Conservation (phyloP, 768 basidiomycete species). For the Multifurca ochricompacta region DNA sequence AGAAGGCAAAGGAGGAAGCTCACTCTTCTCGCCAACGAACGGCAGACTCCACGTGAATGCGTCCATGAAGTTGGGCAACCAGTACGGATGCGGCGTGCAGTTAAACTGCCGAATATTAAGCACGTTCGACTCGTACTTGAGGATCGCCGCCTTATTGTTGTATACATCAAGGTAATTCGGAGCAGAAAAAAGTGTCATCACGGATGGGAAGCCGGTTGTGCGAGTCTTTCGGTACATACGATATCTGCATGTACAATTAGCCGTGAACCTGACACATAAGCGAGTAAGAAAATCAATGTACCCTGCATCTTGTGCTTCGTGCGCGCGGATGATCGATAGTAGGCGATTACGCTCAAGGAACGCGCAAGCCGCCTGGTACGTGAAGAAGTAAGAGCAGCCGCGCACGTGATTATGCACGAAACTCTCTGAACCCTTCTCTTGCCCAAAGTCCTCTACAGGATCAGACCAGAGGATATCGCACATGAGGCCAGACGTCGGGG, state of each 20-base stretch:
- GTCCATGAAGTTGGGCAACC: slow-evolving; percentile 97
- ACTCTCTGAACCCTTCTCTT: slow-evolving; percentile 83
- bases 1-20: slow-evolving; percentile 26
- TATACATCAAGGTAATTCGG: slow-evolving; percentile 98
- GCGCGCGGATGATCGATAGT: slow-evolving; percentile 93
- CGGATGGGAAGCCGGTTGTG: slow-evolving; percentile 95
- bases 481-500: slow-evolving; percentile 98
- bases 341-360: slow-evolving; percentile 97
- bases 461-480: slow-evolving; percentile 99
- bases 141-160: slow-evolving; percentile 97
- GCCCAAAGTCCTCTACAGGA: slow-evolving; percentile 95
- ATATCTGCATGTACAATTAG: slow-evolving; percentile 43
- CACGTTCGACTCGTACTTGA: slow-evolving; percentile 98
- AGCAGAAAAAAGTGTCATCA: slow-evolving; percentile 99
- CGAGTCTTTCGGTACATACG: slow-evolving; percentile 99
- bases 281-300: slow-evolving; percentile 31
- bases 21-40: slow-evolving; percentile 95
- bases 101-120: slow-evolving; percentile 99
- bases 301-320: slow-evolving; percentile 99
- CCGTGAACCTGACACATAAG: neutral
- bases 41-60: slow-evolving; percentile 98
- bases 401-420: slow-evolving; percentile 96
- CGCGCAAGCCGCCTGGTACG: slow-evolving; percentile 92
- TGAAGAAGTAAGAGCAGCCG: slow-evolving; percentile 95
- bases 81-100: slow-evolving; percentile 89